Conservation (phyloP, 768 basidiomycete genomes). For the Suillus decipiens region DNA sequence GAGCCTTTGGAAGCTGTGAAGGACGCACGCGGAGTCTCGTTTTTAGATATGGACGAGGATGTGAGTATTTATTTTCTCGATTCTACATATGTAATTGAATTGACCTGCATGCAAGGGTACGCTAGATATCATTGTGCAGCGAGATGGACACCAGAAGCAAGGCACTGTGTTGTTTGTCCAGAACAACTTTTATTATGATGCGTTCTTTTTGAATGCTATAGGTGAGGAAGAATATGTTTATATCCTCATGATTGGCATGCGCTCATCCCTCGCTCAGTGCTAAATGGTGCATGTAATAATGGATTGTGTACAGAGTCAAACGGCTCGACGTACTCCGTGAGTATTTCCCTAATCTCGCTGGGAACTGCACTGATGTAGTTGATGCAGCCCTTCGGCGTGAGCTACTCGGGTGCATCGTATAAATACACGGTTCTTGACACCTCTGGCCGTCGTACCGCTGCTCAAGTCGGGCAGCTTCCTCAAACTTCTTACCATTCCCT, state of each 20-base stretch:
- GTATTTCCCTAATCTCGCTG: constrained; percentile 24
- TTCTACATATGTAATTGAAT: not conserved
- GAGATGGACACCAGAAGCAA: constrained; percentile 65
- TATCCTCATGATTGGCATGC: not conserved
- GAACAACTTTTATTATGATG: constrained; percentile 98
- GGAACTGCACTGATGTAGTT: constrained; percentile 13
- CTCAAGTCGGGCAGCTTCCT: constrained; percentile 92
- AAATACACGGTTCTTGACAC: constrained; percentile 98
- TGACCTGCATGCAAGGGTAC: constrained; percentile 59
- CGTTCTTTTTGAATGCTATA: constrained; percentile 97
- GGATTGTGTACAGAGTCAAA: constrained; percentile 71
- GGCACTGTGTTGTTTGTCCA: constrained; percentile 81
- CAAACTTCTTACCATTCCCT: constrained; percentile 92
- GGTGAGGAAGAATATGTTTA: constrained; percentile 43
- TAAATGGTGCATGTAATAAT: constrained; percentile 91
- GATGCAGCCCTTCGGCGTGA: constrained; percentile 85
- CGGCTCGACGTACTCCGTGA: constrained; percentile 73
- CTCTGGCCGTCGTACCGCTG: constrained; percentile 81
- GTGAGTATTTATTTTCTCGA: constrained; percentile 46
- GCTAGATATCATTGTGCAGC: constrained; percentile 89
- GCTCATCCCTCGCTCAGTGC: constrained; percentile 47
- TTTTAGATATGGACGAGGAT: constrained; percentile 95
- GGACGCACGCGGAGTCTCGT: constrained; percentile 78
- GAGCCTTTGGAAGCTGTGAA: constrained; percentile 63
- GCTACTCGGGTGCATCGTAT: constrained; percentile 92